Conservation (phyloP, 2,329 filamentous ascomycete genomes). For the Cadophora malorum region DNA sequence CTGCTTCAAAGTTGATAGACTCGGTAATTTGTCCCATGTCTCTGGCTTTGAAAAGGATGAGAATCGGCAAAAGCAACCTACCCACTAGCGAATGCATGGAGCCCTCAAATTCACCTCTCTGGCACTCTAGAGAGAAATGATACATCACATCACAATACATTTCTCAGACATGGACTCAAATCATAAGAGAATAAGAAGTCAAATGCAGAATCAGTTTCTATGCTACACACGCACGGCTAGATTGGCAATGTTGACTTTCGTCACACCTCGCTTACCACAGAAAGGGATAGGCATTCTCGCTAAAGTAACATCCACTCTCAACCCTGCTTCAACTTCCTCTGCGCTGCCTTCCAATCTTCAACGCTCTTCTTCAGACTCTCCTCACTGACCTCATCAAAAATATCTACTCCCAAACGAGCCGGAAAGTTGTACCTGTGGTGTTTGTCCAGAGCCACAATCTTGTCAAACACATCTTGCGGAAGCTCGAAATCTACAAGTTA, state of each 20-base stretch:
- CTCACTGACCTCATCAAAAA: conserved; percentile 51
- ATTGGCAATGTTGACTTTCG: background rate
- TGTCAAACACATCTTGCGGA: conserved; percentile 47
- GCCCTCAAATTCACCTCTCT: too few relatives aligned
- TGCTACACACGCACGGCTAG: background rate
- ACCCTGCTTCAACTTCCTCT: conserved; percentile 39
- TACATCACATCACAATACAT: too few relatives aligned
- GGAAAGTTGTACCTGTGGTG: conserved; percentile 53
- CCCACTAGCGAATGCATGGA: too few relatives aligned
- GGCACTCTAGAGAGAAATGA: too few relatives aligned
- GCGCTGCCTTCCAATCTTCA: conserved; percentile 46
- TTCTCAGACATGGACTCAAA: too few relatives aligned
- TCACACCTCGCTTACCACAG: background rate
- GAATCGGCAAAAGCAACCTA: too few relatives aligned
- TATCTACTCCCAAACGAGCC: conserved; percentile 50
- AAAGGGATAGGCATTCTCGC: background rate
- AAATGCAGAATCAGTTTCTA: too few relatives aligned
- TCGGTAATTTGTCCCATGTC: too few relatives aligned
- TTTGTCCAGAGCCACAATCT: conserved; percentile 49
- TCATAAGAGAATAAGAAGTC: too few relatives aligned
- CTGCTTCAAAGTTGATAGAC: too few relatives aligned
- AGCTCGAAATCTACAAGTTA: conserved; percentile 48
- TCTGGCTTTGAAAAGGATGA: too few relatives aligned
- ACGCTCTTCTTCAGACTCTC: conserved; percentile 48
- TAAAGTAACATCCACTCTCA: background rate